Evolutionary conservation across 371 early-diverging fungal genomes (phyloP).

Genomic region (Mortierella sp.): DNA sequence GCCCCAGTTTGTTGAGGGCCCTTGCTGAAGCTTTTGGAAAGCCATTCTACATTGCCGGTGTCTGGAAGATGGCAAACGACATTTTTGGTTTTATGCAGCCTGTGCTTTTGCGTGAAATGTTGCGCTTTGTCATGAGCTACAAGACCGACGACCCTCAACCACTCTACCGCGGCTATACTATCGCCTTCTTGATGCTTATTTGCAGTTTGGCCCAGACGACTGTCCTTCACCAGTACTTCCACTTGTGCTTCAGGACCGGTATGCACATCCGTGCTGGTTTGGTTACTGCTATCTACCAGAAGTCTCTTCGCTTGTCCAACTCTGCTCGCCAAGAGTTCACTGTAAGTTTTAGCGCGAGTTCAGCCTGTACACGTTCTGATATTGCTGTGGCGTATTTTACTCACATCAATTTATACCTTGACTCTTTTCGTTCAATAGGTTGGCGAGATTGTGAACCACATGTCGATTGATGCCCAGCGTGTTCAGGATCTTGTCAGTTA

Average conservation of each 20-base stretch:
- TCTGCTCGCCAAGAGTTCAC: constrained; percentile 86
- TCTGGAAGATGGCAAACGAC: constrained; percentile 89
- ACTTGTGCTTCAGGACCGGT: constrained; percentile 81
- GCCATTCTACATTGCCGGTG: constrained; percentile 77
- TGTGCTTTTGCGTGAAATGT: constrained; percentile 78
- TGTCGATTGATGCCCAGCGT: constrained; percentile 93
- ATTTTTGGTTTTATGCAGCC: constrained; percentile 91
- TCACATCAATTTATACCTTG: background rate
- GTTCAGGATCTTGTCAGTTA: constrained; percentile 80
- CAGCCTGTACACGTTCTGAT: background rate
- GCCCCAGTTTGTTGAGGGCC: constrained; percentile 82
- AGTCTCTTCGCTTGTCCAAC: constrained; percentile 87
- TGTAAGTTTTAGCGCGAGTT: constrained; percentile 23
- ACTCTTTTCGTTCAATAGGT: background rate
- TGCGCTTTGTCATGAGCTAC: constrained; percentile 79
- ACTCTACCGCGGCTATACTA: constrained; percentile 73
- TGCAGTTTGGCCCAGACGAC: constrained; percentile 88
- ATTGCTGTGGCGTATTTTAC: background rate
- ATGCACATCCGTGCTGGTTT: constrained; percentile 89
- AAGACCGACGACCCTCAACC: constrained; percentile 66
- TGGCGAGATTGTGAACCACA: constrained; percentile 88
- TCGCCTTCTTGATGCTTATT: constrained; percentile 83
- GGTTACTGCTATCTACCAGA: constrained; percentile 91
- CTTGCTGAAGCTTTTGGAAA: constrained; percentile 75
- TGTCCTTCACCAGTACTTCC: constrained; percentile 94